Evolutionary conservation across 1,284 basidiomycete genomes (phyloP), one percentile per base, ranked within the genome.

Genomic region (Rhodofomes roseus): DNA sequence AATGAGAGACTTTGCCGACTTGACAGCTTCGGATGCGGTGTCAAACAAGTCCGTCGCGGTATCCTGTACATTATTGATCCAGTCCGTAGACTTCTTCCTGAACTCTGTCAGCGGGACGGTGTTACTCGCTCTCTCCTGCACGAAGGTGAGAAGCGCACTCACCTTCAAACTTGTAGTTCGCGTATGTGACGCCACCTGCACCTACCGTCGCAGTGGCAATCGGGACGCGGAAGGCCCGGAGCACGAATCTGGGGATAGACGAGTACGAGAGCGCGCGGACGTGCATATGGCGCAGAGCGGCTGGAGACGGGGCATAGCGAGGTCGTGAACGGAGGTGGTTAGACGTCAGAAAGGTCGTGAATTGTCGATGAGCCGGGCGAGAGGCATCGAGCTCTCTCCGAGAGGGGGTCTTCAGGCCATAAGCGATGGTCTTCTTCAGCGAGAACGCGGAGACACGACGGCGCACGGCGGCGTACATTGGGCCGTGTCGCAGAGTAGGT

Each of bases 141-240:
- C 27, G 23, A 50, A 40, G n/a, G 14, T n/a, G 51, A 6, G 74
- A n/a, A 20, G n/a, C 12, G 18, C 27, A 52, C 85, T 65, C 62
- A 93, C 94, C 92, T 79, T 97, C 94, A 67, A 95, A 87, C 76
- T 93, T 94, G 79, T 95, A 96, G 71, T 95, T 95, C 18, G 93
- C 94, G 74, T 96, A 96, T 6, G 91, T 92, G 59, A 95, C 77
- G 0, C 92, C 89, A n/a, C 95, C 94, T 1, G 90, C 94, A 12
- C 94, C 93, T 23, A 94, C 84, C 0, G 92, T 92, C 23, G 87
- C 89, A 14, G 90, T 92, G 34, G 92, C 93, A 62, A 93, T 81
- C 36, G 93, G 93, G 1, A 96, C 86, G 55, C 89, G 80, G 70
- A 96, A 93, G 0, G 93, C 93, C 44, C 92, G 80, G 0, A 88